Evolutionary conservation across 371 early-diverging fungal species (phyloP), one percentile per base, ranked within the genome.

Genomic region (Mucor irregularis): DNA sequence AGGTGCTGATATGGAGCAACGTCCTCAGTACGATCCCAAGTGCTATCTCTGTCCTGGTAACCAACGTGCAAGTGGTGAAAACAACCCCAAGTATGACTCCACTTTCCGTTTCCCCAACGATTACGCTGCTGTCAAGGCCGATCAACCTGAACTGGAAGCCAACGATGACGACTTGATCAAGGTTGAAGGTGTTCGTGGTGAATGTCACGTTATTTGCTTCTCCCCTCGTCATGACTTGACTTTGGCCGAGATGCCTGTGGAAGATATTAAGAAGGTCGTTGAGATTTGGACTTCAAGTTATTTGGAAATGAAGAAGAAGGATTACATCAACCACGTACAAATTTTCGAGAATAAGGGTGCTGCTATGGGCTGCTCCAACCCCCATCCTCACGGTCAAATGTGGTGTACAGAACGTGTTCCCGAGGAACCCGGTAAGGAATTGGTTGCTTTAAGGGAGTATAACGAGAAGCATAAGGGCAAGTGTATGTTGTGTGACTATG

Each of bases 301-400:
- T 58, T 44, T 68, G 14, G 59, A 64, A 9, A 71, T 86, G 55
- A 58, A 73, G 6, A 57, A 71, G 14, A 71, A 78, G 22, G 64
- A 69, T 0, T 61, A 53, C 22, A 76, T 91, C 53, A 67, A 69
- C n/a, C 89, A 95, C 62, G 88, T 92, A 24, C 95, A 96, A 72
- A 80, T 96, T 30, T 97, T 97, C 78, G 97, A 97, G 64, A 97
- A 96, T 78, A 96, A 96, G 76, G 97, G 97, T n/a, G 77, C 87
- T 2, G 84, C 87, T 51, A 96, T 97, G 96, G 96, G 96, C 11
- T 96, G 96, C 71, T 92, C 92, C 13, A 96, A 94, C 66, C 96
- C 96, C 22, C 96, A 97, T 62, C 96, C 96, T 24, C 90, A 92
- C 44, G 85, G 90, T 28, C 93, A 95, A 73, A 84, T 92, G 61